A percentile compares a stretch with the other conserved stretches of the same genome.
phyloP scores from a whole-genome alignment of 192 early-diverging fungal genomes.

The Coemansia biformis region DNA sequence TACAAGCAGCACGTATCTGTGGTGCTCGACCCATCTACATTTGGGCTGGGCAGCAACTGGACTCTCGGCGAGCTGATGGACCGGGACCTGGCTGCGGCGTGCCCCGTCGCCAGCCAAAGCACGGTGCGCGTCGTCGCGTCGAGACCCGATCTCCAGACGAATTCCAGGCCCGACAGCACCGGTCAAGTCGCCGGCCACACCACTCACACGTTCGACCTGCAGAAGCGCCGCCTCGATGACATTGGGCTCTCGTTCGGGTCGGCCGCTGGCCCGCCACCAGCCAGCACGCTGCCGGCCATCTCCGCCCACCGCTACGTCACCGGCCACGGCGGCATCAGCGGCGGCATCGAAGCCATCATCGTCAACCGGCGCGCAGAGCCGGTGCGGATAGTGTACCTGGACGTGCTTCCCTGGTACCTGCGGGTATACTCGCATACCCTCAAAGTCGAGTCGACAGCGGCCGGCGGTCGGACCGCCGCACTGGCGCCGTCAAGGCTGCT shows the following conservation, averaged over 20 bases:
- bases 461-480: constrained; percentile 3
- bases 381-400: constrained; percentile 59
- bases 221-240: constrained; percentile 8
- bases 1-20: constrained; percentile 72
- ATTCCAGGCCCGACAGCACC: constrained; percentile 13
- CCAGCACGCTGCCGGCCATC: constrained; percentile 14
- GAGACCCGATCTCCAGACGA: constrained; percentile 5
- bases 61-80: constrained; percentile 51
- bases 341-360: constrained; percentile 70
- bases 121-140: constrained; percentile 32
- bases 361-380: constrained; percentile 57
- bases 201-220: constrained; percentile 23
- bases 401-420: constrained; percentile 88
- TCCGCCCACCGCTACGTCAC: constrained; percentile 42
- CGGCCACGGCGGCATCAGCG: constrained; percentile 80
- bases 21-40: constrained; percentile 64
- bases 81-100: constrained; percentile 37
- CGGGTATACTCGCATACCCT: constrained; percentile 89
- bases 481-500: constrained; percentile 17
- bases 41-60: constrained; percentile 31
- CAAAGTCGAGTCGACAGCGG: constrained; percentile 28
- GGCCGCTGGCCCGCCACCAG: no score
- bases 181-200: constrained; percentile 2
- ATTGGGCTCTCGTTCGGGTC: constrained; percentile 11
- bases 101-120: constrained; percentile 50